phyloP scores from a whole-genome alignment of 768 basidiomycete species.

The Lyophyllum shimeji region DNA sequence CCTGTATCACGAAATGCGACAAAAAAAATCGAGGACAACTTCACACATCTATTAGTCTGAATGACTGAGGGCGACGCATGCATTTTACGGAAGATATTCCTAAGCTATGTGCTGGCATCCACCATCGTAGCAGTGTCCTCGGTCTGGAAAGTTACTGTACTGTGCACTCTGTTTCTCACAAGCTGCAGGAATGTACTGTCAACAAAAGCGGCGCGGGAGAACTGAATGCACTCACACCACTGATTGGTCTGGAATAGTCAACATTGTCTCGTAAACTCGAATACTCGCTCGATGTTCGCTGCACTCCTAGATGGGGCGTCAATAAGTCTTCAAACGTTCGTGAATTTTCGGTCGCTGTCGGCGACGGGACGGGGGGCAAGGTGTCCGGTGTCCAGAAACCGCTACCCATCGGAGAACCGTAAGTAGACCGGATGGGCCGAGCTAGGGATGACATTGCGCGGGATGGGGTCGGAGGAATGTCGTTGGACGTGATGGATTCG shows the following conservation, averaged over 20 bases:
- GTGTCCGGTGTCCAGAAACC: conserved; percentile 28
- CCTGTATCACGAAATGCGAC: conserved; percentile 11
- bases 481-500: background rate
- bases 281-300: conserved; percentile 18
- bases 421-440: conserved; percentile 14
- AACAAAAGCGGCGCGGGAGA: background rate
- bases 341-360: conserved; percentile 27
- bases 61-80: too few relatives aligned
- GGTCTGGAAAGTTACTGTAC: conserved; percentile 28
- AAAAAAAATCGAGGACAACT: conserved; percentile 2
- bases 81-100: too few relatives aligned
- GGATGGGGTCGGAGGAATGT: conserved; percentile 2
- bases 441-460: conserved; percentile 13
- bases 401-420: conserved; percentile 6
- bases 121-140: conserved; percentile 6
- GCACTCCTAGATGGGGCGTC: conserved; percentile 24
- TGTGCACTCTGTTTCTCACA: conserved; percentile 27
- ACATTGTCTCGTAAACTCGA: conserved; percentile 39
- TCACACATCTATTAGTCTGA: background rate
- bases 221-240: conserved; percentile 21
- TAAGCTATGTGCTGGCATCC: background rate
- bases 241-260: conserved; percentile 39
- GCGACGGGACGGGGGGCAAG: conserved; percentile 25
- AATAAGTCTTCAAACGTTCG: conserved; percentile 28
- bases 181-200: conserved; percentile 16